Evolutionary conservation across 306 rosid species (phyloP), one percentile per base, ranked within the genome.

Genomic region (Carpinus viminea): DNA sequence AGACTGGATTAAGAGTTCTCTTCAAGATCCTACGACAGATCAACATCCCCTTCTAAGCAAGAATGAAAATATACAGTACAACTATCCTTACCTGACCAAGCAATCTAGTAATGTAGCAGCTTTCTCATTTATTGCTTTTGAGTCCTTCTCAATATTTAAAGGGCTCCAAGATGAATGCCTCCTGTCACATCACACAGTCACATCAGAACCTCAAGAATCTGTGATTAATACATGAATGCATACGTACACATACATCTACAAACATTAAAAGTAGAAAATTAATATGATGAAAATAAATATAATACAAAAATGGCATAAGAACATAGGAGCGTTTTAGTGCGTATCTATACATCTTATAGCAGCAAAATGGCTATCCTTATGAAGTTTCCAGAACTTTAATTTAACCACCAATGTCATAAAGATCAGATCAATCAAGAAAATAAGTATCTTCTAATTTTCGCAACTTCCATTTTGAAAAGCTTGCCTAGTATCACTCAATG

Each of bases 81-180:
- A 73, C 80, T 41, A 54, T 77, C 76, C 51, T 84, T 85, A 94
- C 98, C 95, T 70, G 57, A 94, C 84, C 79, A 94, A 76, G 78
- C 70, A 84, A 80, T 83, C 86, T 36, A 94, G 68, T 68, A 92
- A 86, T 69, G 83, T 17, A 5, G 79, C 82, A 81, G 89, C 97
- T 73, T 85, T 87, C 28, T 79, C 90, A 41, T 82, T 92, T 54
- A 83, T 79, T 69, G 78, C 71, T 83, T 85, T 80, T n/a, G 89
- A 82, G 68, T 87, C 86, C 76, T 77, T 77, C 68, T 86, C 89
- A 47, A 21, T 73, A 64, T 65, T 81, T 70, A 64, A 57, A 65
- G 90, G 78, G 26, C 75, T 86, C 73, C 72, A 79, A 74, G 93
- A 83, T 21, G 85, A 78, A 79, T 76, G 75, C 78, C 85, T 92